These are phyloP conservation scores for Astrothelium subdiscretum DNA, from an alignment of 495 filamentous ascomycete genomes.

Conservation along the genomic window DNA sequence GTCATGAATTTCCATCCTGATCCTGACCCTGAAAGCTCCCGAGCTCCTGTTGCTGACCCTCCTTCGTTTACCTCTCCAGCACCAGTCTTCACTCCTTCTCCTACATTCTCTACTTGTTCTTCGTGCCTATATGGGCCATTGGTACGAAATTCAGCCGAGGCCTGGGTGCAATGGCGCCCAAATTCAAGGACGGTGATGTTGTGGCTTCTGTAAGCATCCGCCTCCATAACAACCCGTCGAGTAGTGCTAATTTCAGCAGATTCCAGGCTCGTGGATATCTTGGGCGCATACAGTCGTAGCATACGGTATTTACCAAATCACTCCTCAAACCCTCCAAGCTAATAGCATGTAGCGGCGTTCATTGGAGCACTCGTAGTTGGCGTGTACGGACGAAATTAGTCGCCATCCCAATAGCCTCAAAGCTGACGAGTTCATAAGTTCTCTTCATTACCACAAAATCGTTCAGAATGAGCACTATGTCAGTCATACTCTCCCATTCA, in stretches of 20 bases:
- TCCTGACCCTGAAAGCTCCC: neutral
- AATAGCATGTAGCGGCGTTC: conserved; percentile 54
- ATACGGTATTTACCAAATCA: conserved; percentile 41
- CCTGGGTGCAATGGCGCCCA: conserved; percentile 53
- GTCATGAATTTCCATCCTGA: neutral
- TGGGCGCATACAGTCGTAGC: conserved; percentile 77
- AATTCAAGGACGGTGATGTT: conserved; percentile 80
- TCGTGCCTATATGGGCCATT: conserved; percentile 7
- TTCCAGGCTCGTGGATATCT: conserved; percentile 87
- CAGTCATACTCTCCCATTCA: conserved; percentile 11
- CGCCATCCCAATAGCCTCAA: neutral
- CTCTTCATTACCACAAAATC: conserved; percentile 90
- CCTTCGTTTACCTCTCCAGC: neutral
- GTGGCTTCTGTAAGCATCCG: conserved; percentile 51
- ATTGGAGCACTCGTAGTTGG: conserved; percentile 81
- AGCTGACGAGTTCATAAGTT: conserved; percentile 19
- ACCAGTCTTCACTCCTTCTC: conserved; percentile 23
- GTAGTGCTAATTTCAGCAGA: conserved; percentile 27
- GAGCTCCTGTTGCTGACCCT: neutral
- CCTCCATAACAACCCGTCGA: neutral
- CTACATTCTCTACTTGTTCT: conserved; percentile 30
- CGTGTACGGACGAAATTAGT: conserved; percentile 28
- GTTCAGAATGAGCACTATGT: conserved; percentile 94
- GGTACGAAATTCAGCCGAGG: conserved; percentile 10
- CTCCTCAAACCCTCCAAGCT: conserved; percentile 1